These are phyloP conservation scores for Ustilago crameri DNA, from an alignment of 1,284 basidiomycete genomes.

Conservation along the genomic window DNA sequence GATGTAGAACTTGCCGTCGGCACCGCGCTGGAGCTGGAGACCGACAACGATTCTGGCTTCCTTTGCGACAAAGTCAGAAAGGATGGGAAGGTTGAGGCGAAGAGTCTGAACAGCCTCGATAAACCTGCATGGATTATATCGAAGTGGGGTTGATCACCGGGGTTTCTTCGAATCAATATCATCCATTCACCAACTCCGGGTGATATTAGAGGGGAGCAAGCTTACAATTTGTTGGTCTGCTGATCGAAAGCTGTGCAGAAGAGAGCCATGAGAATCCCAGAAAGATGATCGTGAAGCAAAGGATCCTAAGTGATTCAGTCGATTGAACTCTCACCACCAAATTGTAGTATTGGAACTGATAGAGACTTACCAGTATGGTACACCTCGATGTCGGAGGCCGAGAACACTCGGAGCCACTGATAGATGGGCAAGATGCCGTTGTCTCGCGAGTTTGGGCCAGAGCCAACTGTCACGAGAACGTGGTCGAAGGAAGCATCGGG, in stretches of 20 bases:
- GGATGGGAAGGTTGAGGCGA: constrained; percentile 46
- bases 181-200: too few relatives aligned
- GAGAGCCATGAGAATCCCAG: not conserved
- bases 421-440: constrained; percentile 63
- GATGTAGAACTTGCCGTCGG: constrained; percentile 64
- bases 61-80: constrained; percentile 28
- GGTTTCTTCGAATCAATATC: not conserved
- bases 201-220: too few relatives aligned
- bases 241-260: constrained; percentile 21
- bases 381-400: constrained; percentile 56
- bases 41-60: constrained; percentile 57
- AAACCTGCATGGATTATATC: constrained; percentile 33
- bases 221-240: constrained; percentile 28
- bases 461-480: constrained; percentile 59
- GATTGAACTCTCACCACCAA: too few relatives aligned
- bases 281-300: not conserved
- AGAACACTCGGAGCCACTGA: constrained; percentile 64
- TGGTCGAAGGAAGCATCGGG: constrained; percentile 66
- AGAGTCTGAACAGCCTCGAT: constrained; percentile 62
- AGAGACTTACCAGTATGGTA: constrained; percentile 54
- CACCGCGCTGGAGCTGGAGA: constrained; percentile 56
- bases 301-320: too few relatives aligned
- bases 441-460: constrained; percentile 58
- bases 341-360: not conserved
- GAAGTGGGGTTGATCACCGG: not conserved